phyloP scores from a whole-genome alignment of 2,329 filamentous ascomycete species.

The Phaeosphaeria sp. region DNA sequence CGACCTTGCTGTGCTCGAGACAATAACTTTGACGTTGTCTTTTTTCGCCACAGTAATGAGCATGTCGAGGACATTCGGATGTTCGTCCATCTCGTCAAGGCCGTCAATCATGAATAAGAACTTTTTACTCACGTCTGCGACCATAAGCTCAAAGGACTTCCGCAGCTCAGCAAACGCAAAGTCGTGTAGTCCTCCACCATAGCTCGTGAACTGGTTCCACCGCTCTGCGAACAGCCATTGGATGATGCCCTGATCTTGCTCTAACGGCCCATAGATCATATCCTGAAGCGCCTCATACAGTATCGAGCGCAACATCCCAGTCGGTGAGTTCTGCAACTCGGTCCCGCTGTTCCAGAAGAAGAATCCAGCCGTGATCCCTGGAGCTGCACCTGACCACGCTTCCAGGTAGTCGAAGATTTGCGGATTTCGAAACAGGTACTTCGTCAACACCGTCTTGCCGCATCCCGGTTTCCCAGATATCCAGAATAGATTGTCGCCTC shows the following conservation, averaged over 20 bases:
- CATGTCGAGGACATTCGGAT: conserved; percentile 27
- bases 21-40: conserved; percentile 41
- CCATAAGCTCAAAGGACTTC: conserved; percentile 32
- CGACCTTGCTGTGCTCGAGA: conserved; percentile 34
- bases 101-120: conserved; percentile 43
- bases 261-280: conserved; percentile 39
- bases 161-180: conserved; percentile 30
- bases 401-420: conserved; percentile 32
- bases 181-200: conserved; percentile 32
- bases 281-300: conserved; percentile 41
- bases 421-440: conserved; percentile 41
- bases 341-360: conserved; percentile 54
- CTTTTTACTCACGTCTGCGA: conserved; percentile 36
- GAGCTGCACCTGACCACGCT: conserved; percentile 35
- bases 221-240: conserved; percentile 34
- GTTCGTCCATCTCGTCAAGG: conserved; percentile 37
- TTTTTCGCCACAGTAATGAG: conserved; percentile 24
- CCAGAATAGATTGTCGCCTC: conserved; percentile 39
- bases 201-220: conserved; percentile 38
- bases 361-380: conserved; percentile 47
- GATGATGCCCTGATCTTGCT: conserved; percentile 30
- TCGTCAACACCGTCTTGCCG: conserved; percentile 57
- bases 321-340: conserved; percentile 33
- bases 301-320: conserved; percentile 32
- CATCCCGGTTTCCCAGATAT: conserved; percentile 52